Evolutionary conservation across 1,284 basidiomycete species (phyloP), one percentile per base, ranked within the genome.

Genomic region (Trichosporon inkin): DNA sequence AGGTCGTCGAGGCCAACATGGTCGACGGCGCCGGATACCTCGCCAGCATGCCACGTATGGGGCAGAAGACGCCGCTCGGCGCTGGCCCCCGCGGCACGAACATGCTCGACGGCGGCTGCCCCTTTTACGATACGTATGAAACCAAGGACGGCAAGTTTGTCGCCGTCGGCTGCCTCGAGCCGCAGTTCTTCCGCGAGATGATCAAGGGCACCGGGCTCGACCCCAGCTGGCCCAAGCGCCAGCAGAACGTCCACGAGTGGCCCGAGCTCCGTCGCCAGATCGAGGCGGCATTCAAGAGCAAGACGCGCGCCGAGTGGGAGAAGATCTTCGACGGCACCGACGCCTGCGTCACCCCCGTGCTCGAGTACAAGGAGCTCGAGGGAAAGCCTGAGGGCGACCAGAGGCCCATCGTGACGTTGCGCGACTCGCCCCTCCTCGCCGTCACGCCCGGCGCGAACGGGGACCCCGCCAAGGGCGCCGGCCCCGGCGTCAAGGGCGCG

Each of bases 1-100:
- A 64, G 58, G 60, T 62, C 35, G 63, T 64, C 34, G 53, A 57
- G 22, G 32, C 63, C 38, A 41, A 64, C 63, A 64, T 64, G 63
- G 63, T 64, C 36, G 40, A 55, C 2, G 63, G 63, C 10, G 58
- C 60, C 16, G 22, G 60, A 1, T 62, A 64, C 58, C 37, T 64
- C 32, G 37, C 63, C 11, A 49, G 39, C n/a, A 58, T 64, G 49
- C 63, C 63, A 8, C 55, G 47, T 10, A 47, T 55, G 20, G 37
- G 32, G 8, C 49, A 56, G 54, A 49, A 38, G 40, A 32, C 51
- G 7, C 41, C 55, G 0, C 17, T 44, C 44, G 36, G 49, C 49
- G 19, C 44, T 39, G 37, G 39, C 8, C 55, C 55, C 13, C 36
- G 39, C 8, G 63, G 63, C 10, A 51, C 40, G 19, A 64, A 64